Conservation (phyloP, 257 asterid genomes). For the Capsicum baccatum region DNA sequence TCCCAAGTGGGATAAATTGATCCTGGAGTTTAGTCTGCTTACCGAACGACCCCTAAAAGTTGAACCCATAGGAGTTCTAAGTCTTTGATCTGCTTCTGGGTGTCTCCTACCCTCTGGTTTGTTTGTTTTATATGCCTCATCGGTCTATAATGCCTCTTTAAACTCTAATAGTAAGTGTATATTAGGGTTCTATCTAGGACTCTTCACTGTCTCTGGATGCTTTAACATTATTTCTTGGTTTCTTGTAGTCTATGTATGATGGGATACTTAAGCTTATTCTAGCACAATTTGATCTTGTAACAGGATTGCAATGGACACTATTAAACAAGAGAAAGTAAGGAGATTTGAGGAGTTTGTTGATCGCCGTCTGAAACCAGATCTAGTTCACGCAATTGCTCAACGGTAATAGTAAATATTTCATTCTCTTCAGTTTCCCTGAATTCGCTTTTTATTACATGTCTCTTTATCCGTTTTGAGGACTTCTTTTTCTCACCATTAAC, state of each 20-base stretch:
- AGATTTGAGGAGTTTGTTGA: slow-evolving; percentile 83
- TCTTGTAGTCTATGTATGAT: neutral
- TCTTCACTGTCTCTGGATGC: neutral
- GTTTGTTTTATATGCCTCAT: neutral
- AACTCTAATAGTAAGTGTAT: neutral
- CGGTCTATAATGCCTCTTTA: neutral
- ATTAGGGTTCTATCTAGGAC: neutral
- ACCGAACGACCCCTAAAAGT: no score
- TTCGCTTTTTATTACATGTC: neutral
- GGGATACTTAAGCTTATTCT: neutral
- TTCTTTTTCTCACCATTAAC: neutral
- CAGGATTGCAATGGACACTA: slow-evolving; percentile 61
- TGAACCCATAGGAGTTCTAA: no score
- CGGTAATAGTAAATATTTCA: no score
- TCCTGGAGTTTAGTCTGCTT: no score
- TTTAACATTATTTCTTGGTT: neutral
- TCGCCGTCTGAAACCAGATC: slow-evolving; percentile 85
- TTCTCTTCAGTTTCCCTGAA: neutral
- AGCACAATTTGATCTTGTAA: slow-evolving; percentile 27
- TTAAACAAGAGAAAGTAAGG: slow-evolving; percentile 58
- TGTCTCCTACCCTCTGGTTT: neutral
- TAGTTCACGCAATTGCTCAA: slow-evolving; percentile 34
- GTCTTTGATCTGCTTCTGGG: no score
- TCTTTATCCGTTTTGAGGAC: neutral
- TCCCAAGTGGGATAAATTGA: no score